These are phyloP conservation scores for Lactarius hatsudake DNA, from an alignment of 768 basidiomycete genomes.

Conservation along the genomic window DNA sequence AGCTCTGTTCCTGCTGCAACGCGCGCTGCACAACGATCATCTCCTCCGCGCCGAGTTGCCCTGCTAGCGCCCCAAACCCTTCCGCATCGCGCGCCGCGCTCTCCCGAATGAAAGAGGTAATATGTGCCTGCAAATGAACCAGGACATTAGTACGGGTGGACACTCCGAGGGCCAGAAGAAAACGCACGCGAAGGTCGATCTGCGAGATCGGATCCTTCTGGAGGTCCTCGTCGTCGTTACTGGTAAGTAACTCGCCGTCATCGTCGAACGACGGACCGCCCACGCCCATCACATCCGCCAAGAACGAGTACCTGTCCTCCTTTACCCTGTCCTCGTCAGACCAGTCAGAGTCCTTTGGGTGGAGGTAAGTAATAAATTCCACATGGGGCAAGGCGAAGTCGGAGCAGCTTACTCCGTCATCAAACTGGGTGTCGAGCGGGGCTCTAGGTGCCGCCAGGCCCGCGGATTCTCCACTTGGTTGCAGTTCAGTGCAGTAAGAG, in stretches of 20 bases:
- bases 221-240: constrained; percentile 82
- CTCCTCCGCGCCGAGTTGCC: constrained; percentile 70
- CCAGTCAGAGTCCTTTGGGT: constrained; percentile 82
- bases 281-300: constrained; percentile 80
- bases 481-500: constrained; percentile 81
- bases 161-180: too few relatives aligned
- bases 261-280: constrained; percentile 72
- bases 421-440: constrained; percentile 58
- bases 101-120: constrained; percentile 68
- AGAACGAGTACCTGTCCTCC: constrained; percentile 75
- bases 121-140: constrained; percentile 49
- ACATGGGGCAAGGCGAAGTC: background rate
- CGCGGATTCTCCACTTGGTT: constrained; percentile 72
- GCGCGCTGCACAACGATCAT: constrained; percentile 56
- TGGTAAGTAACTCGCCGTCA: constrained; percentile 64
- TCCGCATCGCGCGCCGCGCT: constrained; percentile 60
- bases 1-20: constrained; percentile 23
- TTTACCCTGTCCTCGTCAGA: constrained; percentile 78
- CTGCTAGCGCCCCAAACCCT: constrained; percentile 60
- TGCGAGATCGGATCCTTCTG: constrained; percentile 81
- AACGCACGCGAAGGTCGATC: constrained; percentile 71
- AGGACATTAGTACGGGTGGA: background rate
- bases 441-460: constrained; percentile 57
- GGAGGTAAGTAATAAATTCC: constrained; percentile 11
- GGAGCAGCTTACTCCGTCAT: constrained; percentile 61